A percentile compares a stretch with the other conserved stretches of the same genome.
Evolutionary conservation across 73 alveolate species (phyloP).

Genomic region (Symbiodinium pilosum): DNA sequence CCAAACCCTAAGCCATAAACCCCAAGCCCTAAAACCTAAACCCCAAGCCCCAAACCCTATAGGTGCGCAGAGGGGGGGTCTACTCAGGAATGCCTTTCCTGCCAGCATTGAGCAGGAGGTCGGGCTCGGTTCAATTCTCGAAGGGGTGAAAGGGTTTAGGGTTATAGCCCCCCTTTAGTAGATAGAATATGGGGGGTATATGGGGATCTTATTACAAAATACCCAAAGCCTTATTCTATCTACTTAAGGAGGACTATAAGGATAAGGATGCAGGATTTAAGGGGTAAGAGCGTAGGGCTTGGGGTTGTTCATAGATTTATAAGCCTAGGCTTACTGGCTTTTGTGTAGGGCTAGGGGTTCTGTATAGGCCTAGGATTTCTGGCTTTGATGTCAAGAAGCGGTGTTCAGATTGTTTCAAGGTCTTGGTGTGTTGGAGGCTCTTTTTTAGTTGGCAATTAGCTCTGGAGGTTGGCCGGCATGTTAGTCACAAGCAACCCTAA

Average conservation of each 20-base stretch:
- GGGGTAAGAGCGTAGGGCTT: not conserved
- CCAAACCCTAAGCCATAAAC: not conserved
- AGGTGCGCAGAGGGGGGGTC: no score
- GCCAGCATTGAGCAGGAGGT: slow-evolving; percentile 74
- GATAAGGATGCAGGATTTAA: not conserved
- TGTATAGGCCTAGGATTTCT: not conserved
- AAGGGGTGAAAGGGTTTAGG: not conserved
- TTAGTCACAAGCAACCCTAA: no score
- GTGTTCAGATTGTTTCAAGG: no score
- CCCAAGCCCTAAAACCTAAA: not conserved
- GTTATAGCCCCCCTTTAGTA: no score
- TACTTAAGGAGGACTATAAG: not conserved
- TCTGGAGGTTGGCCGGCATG: no score
- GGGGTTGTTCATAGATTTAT: not conserved
- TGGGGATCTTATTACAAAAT: not conserved
- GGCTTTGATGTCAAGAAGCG: no score
- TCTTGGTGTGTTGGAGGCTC: no score
- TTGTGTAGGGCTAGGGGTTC: not conserved
- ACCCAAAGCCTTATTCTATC: not conserved
- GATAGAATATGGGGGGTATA: no score
- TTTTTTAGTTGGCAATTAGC: no score
- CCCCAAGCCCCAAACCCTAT: not conserved
- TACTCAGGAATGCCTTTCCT: slow-evolving; percentile 59
- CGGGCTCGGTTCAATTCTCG: not conserved
- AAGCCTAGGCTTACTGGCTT: not conserved